phyloP scores from a whole-genome alignment of 768 basidiomycete genomes.

The Cystobasidium ongulense region DNA sequence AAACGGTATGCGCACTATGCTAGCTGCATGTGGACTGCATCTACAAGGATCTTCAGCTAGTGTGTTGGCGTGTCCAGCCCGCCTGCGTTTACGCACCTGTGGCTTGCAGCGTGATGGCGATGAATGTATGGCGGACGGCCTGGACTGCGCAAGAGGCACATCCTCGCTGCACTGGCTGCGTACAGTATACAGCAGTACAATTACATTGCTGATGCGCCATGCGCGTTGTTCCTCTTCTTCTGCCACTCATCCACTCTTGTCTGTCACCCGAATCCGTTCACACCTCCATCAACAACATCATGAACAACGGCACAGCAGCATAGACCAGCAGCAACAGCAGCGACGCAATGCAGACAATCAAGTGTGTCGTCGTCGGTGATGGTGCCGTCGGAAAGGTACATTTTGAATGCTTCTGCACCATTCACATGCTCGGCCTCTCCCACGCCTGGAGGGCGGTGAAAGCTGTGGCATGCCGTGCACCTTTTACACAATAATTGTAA shows the following conservation, averaged over 20 bases:
- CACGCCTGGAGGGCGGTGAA: neutral
- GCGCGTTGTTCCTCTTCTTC: neutral
- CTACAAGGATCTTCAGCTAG: neutral
- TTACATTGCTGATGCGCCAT: neutral
- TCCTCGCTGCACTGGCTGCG: no score
- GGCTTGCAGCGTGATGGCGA: no score
- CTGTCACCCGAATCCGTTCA: neutral
- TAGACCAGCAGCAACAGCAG: neutral
- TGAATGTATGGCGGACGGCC: no score
- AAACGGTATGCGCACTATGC: neutral
- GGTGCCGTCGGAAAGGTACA: constrained; percentile 96
- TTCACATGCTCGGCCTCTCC: neutral
- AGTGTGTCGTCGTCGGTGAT: constrained; percentile 91
- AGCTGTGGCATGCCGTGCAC: neutral
- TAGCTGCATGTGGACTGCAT: neutral
- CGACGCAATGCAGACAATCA: constrained; percentile 78
- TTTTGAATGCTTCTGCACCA: neutral
- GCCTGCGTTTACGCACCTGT: no score
- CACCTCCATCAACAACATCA: neutral
- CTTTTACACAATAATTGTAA: neutral
- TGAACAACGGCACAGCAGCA: neutral
- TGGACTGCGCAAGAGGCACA: neutral
- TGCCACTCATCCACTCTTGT: neutral
- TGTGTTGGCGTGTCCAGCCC: neutral
- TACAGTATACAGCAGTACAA: no score